Evolutionary conservation across 306 rosid genomes (phyloP), one percentile per base, ranked within the genome.

Genomic region (Begonia fuchsioides): DNA sequence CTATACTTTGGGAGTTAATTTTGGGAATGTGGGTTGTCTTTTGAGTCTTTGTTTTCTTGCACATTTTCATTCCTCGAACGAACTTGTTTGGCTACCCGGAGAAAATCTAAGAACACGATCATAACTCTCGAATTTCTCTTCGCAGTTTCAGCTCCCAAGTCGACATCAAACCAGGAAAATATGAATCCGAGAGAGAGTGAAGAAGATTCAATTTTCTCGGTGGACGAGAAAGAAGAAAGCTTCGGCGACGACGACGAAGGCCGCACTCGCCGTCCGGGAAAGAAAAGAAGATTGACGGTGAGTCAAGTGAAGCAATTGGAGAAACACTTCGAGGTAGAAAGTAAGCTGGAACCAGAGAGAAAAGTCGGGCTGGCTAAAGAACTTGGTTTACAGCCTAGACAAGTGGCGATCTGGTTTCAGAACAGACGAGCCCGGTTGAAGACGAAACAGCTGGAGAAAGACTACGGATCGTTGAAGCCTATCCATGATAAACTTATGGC

Each of bases 321-420:
- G 69, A 72, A 63, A 26, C 76, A 51, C 63, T 86, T 86, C 39
- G 93, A 79, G 72, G 18, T 57, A 15, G 96, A 86, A 59, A 86
- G 79, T 81, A 86, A 76, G 59, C 96, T 86, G 15, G 93, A 86
- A 61, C 96, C 93, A 12, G 93, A 86, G 46, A 78, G 96, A 64
- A 86, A 79, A 38, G 68, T 58, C 12, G 76, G 74, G 48, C 96
- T 86, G 14, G 88, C 93, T 1, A 77, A 78, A 26, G 96, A 86
- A 10, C 86, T 81, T 38, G 80, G 93, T 1, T 68, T 86, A 70
- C 81, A 74, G 73, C 90, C 96, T 17, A 77, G 96, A 51, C 96
- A 86, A 79, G 86, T 86, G 2, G 90, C 96, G 32, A 78, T 86
- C 32, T 86, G 96, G 96, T 86, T 86, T 43, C 96, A 86, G 63